Conservation (phyloP, 805 yeast genomes). For the Candida glaebosa region DNA sequence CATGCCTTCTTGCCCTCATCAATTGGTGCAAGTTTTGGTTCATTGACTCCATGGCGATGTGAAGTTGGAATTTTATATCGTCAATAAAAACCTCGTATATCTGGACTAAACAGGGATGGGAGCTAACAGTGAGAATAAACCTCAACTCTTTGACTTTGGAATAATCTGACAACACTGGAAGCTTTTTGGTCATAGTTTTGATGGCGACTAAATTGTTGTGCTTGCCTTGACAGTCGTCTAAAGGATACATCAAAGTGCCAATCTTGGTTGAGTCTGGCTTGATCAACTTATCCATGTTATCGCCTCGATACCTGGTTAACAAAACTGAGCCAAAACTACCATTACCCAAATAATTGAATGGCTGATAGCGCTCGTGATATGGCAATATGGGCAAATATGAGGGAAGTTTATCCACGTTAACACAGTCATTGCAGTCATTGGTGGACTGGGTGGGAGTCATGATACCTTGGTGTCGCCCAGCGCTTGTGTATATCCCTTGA, state of each 20-base stretch:
- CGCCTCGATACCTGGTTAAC: conserved; percentile 49
- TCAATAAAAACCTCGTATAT: conserved; percentile 81
- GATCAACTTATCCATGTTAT: conserved; percentile 16
- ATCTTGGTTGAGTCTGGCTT: conserved; percentile 12
- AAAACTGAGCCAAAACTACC: conserved; percentile 77
- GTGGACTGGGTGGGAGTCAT: neutral
- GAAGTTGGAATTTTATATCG: conserved; percentile 51
- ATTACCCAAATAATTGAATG: conserved; percentile 56
- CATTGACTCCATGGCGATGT: conserved; percentile 88
- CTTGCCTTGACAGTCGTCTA: conserved; percentile 17
- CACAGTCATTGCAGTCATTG: neutral
- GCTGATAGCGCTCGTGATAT: conserved; percentile 34
- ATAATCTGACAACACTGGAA: conserved; percentile 33
- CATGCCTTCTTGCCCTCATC: conserved; percentile 57
- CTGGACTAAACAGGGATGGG: conserved; percentile 70
- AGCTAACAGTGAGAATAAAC: conserved; percentile 63
- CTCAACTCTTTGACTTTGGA: conserved; percentile 56
- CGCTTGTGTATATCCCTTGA: neutral
- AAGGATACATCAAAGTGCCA: conserved; percentile 52
- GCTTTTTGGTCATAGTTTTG: conserved; percentile 66
- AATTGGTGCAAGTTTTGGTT: conserved; percentile 77
- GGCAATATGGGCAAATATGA: conserved; percentile 11
- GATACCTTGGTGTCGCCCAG: neutral
- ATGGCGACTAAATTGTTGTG: conserved; percentile 59
- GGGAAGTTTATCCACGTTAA: neutral